A percentile compares a stretch with the other conserved stretches of the same genome.
Evolutionary conservation across 2,329 filamentous ascomycete species (phyloP).

Genomic region (Ceratocystis cacaofunesta): DNA sequence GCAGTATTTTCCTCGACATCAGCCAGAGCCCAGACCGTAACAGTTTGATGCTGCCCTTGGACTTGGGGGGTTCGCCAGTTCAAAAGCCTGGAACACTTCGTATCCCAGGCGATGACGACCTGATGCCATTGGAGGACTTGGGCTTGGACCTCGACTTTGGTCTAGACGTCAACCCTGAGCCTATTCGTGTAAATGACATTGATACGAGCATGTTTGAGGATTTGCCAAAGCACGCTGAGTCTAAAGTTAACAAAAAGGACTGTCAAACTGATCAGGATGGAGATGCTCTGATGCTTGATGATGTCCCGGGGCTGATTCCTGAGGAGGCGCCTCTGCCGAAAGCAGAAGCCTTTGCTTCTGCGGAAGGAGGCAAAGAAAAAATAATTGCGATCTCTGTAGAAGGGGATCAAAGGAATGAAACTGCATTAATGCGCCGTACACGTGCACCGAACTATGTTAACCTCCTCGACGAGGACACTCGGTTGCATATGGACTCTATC

Average conservation of each 20-base stretch:
- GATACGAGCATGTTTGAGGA: constrained; percentile 6
- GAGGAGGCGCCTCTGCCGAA: constrained; percentile 28
- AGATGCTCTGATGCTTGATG: constrained; percentile 19
- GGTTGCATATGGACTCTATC: constrained; percentile 22
- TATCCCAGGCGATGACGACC: constrained; percentile 17
- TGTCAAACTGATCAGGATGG: constrained; percentile 16
- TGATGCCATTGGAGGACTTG: constrained; percentile 18
- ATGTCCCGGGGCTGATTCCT: constrained; percentile 26
- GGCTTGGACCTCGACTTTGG: constrained; percentile 16
- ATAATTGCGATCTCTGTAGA: constrained; percentile 18
- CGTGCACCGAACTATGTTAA: constrained; percentile 21
- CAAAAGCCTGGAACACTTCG: constrained; percentile 9
- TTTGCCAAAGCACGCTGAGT: not conserved
- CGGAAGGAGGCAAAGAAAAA: constrained; percentile 14
- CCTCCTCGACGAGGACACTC: constrained; percentile 23
- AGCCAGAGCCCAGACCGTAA: constrained; percentile 11
- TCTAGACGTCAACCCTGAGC: not conserved
- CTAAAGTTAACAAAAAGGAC: not conserved
- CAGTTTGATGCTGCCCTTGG: constrained; percentile 7
- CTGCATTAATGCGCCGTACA: constrained; percentile 17
- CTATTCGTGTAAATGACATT: not conserved
- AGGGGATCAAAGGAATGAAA: constrained; percentile 12
- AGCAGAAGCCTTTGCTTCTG: constrained; percentile 24
- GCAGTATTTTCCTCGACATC: constrained; percentile 13
- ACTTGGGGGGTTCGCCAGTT: not conserved